Evolutionary conservation across 2,329 filamentous ascomycete species (phyloP).

Genomic region (Davidsoniella virescens): DNA sequence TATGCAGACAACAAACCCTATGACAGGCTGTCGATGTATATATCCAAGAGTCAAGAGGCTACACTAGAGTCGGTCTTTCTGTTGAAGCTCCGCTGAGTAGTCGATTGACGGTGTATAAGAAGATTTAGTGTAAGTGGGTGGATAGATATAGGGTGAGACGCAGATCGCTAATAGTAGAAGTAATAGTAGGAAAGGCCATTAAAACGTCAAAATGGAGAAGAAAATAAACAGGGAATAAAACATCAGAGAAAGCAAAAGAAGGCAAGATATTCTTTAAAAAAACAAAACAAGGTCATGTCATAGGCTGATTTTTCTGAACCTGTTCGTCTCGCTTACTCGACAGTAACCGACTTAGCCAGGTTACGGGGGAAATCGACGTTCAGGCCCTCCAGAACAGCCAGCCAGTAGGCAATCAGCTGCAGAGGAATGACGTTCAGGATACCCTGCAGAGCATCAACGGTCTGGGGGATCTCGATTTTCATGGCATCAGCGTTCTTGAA

Average conservation of each 20-base stretch:
- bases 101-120: too few species aligned
- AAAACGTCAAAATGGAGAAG: too few species aligned
- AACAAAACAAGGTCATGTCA: slow-evolving; percentile 12
- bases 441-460: slow-evolving; percentile 88
- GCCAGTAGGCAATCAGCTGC: slow-evolving; percentile 97
- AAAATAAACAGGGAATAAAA: too few species aligned
- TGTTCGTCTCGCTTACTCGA: slow-evolving; percentile 56
- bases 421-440: slow-evolving; percentile 94
- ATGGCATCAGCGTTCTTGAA: slow-evolving; percentile 79
- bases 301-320: slow-evolving; percentile 10
- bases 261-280: slow-evolving; percentile 8
- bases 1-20: neutral
- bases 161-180: too few species aligned
- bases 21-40: neutral
- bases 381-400: slow-evolving; percentile 85
- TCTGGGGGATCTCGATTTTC: slow-evolving; percentile 95
- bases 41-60: neutral
- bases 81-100: too few species aligned
- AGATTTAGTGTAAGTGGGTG: too few species aligned
- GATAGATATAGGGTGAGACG: too few species aligned
- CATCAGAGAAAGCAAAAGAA: too few species aligned
- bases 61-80: slow-evolving; percentile 11
- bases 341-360: slow-evolving; percentile 95
- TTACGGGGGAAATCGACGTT: slow-evolving; percentile 99
- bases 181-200: too few species aligned